Evolutionary conservation across 495 filamentous ascomycete genomes (phyloP).

Genomic region (Xylaria telfairii): DNA sequence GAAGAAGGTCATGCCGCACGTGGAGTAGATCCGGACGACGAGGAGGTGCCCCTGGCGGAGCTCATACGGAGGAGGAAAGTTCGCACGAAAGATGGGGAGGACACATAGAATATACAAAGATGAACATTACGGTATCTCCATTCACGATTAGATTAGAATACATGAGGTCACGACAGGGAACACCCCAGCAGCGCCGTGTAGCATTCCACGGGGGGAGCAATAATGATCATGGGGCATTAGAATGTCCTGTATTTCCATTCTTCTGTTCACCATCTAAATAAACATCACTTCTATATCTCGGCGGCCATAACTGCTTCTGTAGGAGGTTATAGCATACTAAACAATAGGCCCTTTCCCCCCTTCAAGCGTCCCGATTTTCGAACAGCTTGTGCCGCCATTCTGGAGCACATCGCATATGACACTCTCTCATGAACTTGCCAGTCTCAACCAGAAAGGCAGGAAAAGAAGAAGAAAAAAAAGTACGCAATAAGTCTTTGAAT

Average conservation of each 20-base stretch:
- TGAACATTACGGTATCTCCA: not conserved
- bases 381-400: not conserved
- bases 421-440: not conserved
- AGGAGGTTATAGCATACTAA: not conserved
- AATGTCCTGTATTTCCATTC: conserved; percentile 14
- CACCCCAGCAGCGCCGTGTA: not conserved
- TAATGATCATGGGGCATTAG: not conserved
- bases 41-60: conserved; percentile 80
- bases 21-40: conserved; percentile 50
- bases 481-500: conserved; percentile 11
- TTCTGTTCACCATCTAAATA: conserved; percentile 2
- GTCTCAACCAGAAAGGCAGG: not conserved
- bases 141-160: not conserved
- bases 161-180: not conserved
- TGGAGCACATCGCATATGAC: not conserved
- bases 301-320: not conserved
- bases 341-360: not conserved
- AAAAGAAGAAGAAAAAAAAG: not conserved
- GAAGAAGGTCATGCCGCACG: not conserved
- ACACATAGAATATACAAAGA: conserved; percentile 23
- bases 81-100: conserved; percentile 34
- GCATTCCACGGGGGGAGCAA: not conserved
- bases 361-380: not conserved
- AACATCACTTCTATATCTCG: conserved; percentile 10
- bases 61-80: conserved; percentile 60